Conservation (phyloP, 345 rosid genomes). For the Gossypium anomalum region DNA sequence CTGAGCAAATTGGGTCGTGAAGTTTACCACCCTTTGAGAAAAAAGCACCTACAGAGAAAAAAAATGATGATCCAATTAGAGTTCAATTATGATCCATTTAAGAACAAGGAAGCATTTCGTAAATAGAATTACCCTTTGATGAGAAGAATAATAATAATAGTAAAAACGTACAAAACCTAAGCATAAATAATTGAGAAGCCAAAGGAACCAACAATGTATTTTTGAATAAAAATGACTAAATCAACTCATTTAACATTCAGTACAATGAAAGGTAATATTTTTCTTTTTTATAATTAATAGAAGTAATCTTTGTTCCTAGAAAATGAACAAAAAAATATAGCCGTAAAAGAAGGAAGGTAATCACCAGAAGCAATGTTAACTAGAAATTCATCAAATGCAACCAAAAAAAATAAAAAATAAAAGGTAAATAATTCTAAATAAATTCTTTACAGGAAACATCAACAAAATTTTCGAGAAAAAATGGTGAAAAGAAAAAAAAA, state of each 20-base stretch:
- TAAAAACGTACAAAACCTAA: background rate
- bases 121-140: background rate
- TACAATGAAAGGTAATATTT: background rate
- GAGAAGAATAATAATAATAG: background rate
- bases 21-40: background rate
- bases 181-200: background rate
- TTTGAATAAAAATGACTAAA: background rate
- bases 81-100: background rate
- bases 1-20: background rate
- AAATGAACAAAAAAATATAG: background rate
- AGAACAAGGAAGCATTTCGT: background rate
- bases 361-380: background rate
- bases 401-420: background rate
- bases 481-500: too few species aligned
- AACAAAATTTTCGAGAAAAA: background rate
- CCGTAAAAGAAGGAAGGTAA: background rate
- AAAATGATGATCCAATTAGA: background rate
- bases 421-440: background rate
- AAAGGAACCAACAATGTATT: background rate
- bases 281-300: background rate
- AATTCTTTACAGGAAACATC: background rate
- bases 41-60: conserved; percentile 19
- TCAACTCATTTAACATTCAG: background rate
- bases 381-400: background rate
- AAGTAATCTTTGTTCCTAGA: background rate